Percentiles rank a stretch among this genome's conserved stretches.
Evolutionary conservation across 305 asterid species (phyloP).

Genomic region (Fraxinus ornus): DNA sequence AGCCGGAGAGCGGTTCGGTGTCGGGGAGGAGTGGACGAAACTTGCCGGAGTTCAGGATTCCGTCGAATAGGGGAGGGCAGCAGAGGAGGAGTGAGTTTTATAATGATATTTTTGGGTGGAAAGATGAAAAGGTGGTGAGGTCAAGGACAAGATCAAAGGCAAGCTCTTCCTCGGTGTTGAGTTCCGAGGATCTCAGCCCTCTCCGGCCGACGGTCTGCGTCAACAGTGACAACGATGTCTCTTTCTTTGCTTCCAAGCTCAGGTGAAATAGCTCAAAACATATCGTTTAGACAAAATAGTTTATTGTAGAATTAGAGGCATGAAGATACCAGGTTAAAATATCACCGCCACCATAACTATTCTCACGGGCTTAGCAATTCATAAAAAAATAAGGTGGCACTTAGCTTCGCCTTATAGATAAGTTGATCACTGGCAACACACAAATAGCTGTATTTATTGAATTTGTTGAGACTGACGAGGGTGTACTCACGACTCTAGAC

Average conservation of each 20-base stretch:
- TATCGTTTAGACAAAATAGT: background rate
- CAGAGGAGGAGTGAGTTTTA: constrained; percentile 36
- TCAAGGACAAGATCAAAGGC: constrained; percentile 65
- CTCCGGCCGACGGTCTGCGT: constrained; percentile 46
- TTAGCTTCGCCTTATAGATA: background rate
- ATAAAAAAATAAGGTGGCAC: background rate
- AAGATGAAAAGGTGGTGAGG: constrained; percentile 50
- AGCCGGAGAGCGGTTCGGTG: constrained; percentile 32
- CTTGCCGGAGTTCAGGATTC: constrained; percentile 72
- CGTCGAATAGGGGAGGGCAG: constrained; percentile 28
- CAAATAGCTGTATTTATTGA: background rate
- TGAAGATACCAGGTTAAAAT: background rate
- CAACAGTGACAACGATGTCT: constrained; percentile 41
- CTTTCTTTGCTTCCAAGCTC: constrained; percentile 58
- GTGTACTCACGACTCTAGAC: background rate
- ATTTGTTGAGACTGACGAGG: background rate
- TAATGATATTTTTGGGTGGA: constrained; percentile 64
- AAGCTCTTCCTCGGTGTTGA: constrained; percentile 62
- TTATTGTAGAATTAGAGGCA: background rate
- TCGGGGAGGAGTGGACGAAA: constrained; percentile 41
- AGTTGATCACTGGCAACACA: background rate
- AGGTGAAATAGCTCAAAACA: constrained; percentile 36
- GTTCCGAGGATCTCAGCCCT: constrained; percentile 76
- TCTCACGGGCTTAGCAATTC: background rate
- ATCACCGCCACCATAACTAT: background rate